Evolutionary conservation across 2,329 filamentous ascomycete species (phyloP).

Genomic region (Ceratocystis destructans): DNA sequence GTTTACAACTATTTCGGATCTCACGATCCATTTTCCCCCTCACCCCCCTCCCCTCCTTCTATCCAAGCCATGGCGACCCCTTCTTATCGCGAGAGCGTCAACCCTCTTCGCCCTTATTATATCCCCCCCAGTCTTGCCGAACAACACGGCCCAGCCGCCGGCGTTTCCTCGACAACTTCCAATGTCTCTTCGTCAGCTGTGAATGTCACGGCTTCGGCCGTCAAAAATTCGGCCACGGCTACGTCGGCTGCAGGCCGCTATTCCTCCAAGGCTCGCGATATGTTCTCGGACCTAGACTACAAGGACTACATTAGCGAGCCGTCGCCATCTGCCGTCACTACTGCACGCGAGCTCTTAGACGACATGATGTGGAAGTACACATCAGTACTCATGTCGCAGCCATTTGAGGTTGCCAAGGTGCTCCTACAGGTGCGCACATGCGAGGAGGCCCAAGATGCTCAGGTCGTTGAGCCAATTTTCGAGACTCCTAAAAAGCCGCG

Average conservation of each 20-base stretch:
- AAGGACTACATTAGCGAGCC: slow-evolving; percentile 69
- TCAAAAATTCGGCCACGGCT: slow-evolving; percentile 27
- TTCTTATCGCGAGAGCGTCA: slow-evolving; percentile 40
- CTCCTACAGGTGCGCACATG: slow-evolving; percentile 58
- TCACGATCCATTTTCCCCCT: not conserved
- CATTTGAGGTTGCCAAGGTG: slow-evolving; percentile 93
- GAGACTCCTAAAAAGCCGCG: slow-evolving; percentile 19
- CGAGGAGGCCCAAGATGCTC: slow-evolving; percentile 16
- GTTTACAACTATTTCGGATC: not conserved
- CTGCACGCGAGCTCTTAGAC: slow-evolving; percentile 58
- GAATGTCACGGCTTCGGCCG: slow-evolving; percentile 29
- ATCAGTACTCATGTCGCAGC: slow-evolving; percentile 77
- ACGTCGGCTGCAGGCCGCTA: slow-evolving; percentile 27
- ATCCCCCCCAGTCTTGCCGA: slow-evolving; percentile 46
- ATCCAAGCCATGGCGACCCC: slow-evolving; percentile 21
- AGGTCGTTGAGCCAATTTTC: slow-evolving; percentile 17
- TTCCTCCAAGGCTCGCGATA: slow-evolving; percentile 59
- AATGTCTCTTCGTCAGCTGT: slow-evolving; percentile 33
- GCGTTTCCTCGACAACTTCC: slow-evolving; percentile 29
- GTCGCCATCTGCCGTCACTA: slow-evolving; percentile 60
- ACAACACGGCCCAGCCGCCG: slow-evolving; percentile 25
- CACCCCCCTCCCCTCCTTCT: not conserved
- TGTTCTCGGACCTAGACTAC: slow-evolving; percentile 85
- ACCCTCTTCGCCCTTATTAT: slow-evolving; percentile 58
- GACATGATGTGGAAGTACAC: slow-evolving; percentile 86